Evolutionary conservation across 1,139 yeast genomes (phyloP), one percentile per base, ranked within the genome.

Genomic region (Debaryomyces psychrophilus): DNA sequence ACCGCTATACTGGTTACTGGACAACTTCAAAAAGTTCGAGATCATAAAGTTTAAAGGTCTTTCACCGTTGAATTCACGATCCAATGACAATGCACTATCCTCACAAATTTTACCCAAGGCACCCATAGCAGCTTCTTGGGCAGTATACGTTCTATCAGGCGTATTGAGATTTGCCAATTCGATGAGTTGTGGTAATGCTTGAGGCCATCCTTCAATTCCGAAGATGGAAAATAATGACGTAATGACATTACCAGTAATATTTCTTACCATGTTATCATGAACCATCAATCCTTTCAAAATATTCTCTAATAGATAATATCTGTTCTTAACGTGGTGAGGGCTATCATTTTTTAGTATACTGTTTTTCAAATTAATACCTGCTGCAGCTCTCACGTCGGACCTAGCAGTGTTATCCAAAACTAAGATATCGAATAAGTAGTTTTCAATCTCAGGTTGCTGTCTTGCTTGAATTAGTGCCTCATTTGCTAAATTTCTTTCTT

Each of bases 101-200:
- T 93, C 98, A 72, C 96, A 89, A 43, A 93, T 87, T 61, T 92
- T 90, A 37, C 85, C 75, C 50, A 95, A 71, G 0, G 98, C 93
- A 54, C 87, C 77, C 69, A 90, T 81, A 15, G 97, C 90, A 1
- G 76, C 73, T 58, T 86, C 90, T 57, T 83, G 87, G 2, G 66
- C 53, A 5, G 57, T 51, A 6, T 58, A 53, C 14, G 68, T 64
- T 1, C 67, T 64, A 22, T 65, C 67, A 23, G 76, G 73, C 9
- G 71, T 59, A 18, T 72, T 71, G 14, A 48, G 44, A 34, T 49
- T 55, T 4, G 85, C 79, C 57, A 90, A 65, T 46, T 79, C 79
- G 56, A 90, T 65, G 45, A 93, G 73, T 53, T 81, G 83, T 1
- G 87, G 84, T 27, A 93, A 69, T 20, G 86, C 76, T 37, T 79